Percentiles rank a stretch among this genome's conserved stretches.
phyloP scores from a whole-genome alignment of 1,139 yeast genomes.

The Pichia sp. region DNA sequence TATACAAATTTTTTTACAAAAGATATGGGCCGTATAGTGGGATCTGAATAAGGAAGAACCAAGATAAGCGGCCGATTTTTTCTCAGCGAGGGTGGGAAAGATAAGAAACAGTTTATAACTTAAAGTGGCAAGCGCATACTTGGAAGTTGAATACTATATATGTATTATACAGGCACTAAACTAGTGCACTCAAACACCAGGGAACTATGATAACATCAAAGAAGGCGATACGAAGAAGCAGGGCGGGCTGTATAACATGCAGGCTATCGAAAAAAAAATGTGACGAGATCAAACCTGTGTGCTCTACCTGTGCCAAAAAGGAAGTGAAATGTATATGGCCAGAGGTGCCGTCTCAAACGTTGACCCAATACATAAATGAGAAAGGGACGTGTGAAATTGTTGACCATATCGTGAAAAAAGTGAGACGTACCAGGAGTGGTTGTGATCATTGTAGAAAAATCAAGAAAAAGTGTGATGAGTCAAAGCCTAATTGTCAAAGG shows the following conservation, averaged over 20 bases:
- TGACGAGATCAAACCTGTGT: slow-evolving; percentile 6
- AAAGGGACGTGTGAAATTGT: not conserved
- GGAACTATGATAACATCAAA: not conserved
- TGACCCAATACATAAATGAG: slow-evolving; percentile 1
- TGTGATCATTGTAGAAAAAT: slow-evolving; percentile 6
- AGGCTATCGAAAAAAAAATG: slow-evolving; percentile 6
- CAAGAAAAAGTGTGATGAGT: slow-evolving; percentile 11
- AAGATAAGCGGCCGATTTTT: too few relatives aligned
- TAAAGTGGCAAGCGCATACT: too few relatives aligned
- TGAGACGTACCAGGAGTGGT: slow-evolving; percentile 5
- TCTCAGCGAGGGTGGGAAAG: too few relatives aligned
- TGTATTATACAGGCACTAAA: too few relatives aligned
- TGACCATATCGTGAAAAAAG: not conserved
- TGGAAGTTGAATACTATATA: too few relatives aligned
- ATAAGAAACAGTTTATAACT: too few relatives aligned
- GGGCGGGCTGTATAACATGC: slow-evolving; percentile 9
- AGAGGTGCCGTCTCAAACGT: not conserved
- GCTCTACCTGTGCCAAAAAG: slow-evolving; percentile 4
- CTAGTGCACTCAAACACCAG: too few relatives aligned
- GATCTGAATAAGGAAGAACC: too few relatives aligned
- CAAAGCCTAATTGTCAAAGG: slow-evolving; percentile 4
- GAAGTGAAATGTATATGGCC: slow-evolving; percentile 8
- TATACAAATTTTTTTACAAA: not conserved
- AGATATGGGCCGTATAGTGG: too few relatives aligned
- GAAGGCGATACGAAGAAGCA: slow-evolving; percentile 2